Evolutionary conservation across 78 protist genomes (phyloP), one percentile per base, ranked within the genome.

Genomic region (Emiliania huxleyi): DNA sequence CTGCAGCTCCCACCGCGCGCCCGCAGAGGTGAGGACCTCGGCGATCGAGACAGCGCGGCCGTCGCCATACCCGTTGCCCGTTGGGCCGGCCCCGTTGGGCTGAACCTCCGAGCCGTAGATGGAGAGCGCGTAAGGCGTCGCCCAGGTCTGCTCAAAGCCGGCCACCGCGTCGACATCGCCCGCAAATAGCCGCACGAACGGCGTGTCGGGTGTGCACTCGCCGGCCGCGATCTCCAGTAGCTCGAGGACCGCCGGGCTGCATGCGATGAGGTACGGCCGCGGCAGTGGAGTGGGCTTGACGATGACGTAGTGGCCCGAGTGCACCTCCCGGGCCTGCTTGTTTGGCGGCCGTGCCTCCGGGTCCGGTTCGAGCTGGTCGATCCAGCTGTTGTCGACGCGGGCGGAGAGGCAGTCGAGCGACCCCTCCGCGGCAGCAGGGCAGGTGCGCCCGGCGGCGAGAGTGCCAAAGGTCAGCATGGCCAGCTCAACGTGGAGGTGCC

Each of bases 41-140:
- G 97, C 98, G 26, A 97, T 62, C 62, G 56, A 91, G 52, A 95
- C 87, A 15, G 98, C 96, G 26, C 96, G 91, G 8, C 98, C 98
- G 83, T 97, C 98, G 12, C 98, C 98, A 40, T 96, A 96, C 1
- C 97, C 97, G 37, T 96, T 88, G 43, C 94, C 94, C 71, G 89
- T 23, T 26, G 95, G 95, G 40, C 95, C 95, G 19, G 87, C 55
- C 48, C 87, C 44, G 49, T 79, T 23, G 18, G 55, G 87, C 37
- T 21, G 4, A 1, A 79, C 18, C 44, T 37, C 38, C 37, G 22
- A 12, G 38, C 87, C 87, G 48, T 79, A 79, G 87, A 79, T 79
- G 1, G 87, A 79, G 26, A 79, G 87, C 8, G 94, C 94, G 83
- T 91, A 91, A 26, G 94, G 94, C 8, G 94, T 91, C 26, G 71